A percentile compares a stretch with the other conserved stretches of the same genome.
phyloP scores from a whole-genome alignment of 257 asterid genomes.

The Fraxinus quadrangulata region DNA sequence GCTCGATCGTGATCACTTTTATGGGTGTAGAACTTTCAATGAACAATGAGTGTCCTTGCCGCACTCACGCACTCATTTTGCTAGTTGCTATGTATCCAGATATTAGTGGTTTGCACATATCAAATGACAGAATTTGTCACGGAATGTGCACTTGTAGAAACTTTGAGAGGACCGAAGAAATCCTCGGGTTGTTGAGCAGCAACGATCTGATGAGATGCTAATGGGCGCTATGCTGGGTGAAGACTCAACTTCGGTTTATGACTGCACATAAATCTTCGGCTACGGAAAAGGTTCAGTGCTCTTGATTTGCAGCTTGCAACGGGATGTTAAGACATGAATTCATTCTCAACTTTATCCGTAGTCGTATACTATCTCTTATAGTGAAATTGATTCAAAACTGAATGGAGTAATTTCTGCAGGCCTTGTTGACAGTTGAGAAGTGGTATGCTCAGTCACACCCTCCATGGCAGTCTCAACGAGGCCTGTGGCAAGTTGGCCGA shows the following conservation, averaged over 20 bases:
- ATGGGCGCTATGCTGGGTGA: conserved; percentile 67
- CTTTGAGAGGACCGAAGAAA: conserved; percentile 62
- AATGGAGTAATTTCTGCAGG: conserved; percentile 59
- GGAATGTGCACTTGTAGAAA: conserved; percentile 40
- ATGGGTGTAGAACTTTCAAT: too few species aligned
- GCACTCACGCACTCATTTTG: too few species aligned
- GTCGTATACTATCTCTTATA: conserved; percentile 48
- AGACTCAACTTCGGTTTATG: conserved; percentile 85
- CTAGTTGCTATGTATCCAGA: too few species aligned
- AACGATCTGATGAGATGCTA: conserved; percentile 77
- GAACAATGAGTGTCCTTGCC: too few species aligned
- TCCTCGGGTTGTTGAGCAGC: conserved; percentile 55
- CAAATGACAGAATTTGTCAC: too few species aligned
- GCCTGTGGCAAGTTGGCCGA: conserved; percentile 52
- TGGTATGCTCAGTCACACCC: conserved; percentile 71
- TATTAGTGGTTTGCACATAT: too few species aligned
- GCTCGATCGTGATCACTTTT: too few species aligned
- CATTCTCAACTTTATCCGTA: too few species aligned
- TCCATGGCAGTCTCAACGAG: conserved; percentile 63
- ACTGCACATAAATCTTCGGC: conserved; percentile 43
- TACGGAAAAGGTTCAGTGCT: conserved; percentile 49
- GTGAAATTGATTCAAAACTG: conserved; percentile 63
- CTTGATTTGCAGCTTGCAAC: conserved; percentile 57
- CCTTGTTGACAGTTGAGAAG: conserved; percentile 63
- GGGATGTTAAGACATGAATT: conserved; percentile 23